Base-by-base conservation (phyloP, 208 protist species). In the Leishmania turanica region DNA sequence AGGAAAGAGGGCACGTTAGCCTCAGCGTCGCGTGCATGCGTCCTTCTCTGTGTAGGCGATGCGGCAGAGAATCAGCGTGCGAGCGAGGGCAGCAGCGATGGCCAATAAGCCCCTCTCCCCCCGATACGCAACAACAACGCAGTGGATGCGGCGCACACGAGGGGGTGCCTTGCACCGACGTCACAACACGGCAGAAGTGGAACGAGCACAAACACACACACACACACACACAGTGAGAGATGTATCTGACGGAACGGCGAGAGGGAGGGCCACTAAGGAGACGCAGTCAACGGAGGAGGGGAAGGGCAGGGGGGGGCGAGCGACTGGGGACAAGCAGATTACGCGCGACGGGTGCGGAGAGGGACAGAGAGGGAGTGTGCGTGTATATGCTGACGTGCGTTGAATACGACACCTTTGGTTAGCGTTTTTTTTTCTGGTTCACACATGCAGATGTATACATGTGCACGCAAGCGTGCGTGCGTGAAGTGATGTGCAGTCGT, bases 351-450 rank as follows among this genome's bases (percentile, higher is more conserved):
- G 58, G 58, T 54, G 51, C 51, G 15, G 51, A 54, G 15, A 54
- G 51, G 1, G 51, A 54, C 15, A 54, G 51, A 54, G 68, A 17
- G 42, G 15, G 24, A 24, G 68, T 5, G 68, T 75, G 42, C 15
- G 53, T n/a, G 47, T 27, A 56, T 42, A 42, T 31, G 65, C 0
- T 45, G 31, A 45, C 11, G 34, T 24, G 31, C 70, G 58, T 31
- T 64, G 27, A 75, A 40, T 27, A 70, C 65, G 9, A 70, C 65
- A 64, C 58, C 24, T 64, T 64, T 64, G 58, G 58, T 31, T 64
- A 64, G 27, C 58, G 24, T 31, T 34, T 31, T 64, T 31, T 64
- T 31, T 54, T 13, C 17, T 54, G 51, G 21, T 49, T 49, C 1
- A 13, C 8, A 11, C 45, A 54, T 9, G 51, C 51, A 21, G 51